Percentiles rank a stretch among this genome's conserved stretches.
phyloP scores from a whole-genome alignment of 768 basidiomycete species.

The Serendipita vermifera region DNA sequence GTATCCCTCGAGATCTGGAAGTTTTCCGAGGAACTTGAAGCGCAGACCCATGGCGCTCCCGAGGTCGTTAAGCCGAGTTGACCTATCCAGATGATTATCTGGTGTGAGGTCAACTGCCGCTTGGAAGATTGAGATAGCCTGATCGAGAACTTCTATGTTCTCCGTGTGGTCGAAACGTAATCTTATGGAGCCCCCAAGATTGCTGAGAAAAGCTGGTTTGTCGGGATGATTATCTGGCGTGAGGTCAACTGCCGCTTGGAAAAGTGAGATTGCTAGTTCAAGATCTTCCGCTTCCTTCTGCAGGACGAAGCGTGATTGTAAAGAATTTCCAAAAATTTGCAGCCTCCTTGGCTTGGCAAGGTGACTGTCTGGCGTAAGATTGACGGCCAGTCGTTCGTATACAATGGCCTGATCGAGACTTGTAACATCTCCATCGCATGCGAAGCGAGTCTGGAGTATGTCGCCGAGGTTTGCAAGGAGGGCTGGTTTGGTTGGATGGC shows the following conservation, averaged over 20 bases:
- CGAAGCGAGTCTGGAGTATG: constrained; percentile 1
- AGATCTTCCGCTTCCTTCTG: constrained; percentile 4
- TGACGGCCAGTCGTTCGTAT: constrained; percentile 3
- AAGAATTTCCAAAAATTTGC: constrained; percentile 8
- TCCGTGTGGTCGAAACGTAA: constrained; percentile 13
- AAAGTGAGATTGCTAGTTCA: neutral
- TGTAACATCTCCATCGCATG: neutral
- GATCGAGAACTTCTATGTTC: constrained; percentile 10
- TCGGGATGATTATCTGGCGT: constrained; percentile 13
- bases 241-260: constrained; percentile 6
- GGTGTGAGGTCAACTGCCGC: constrained; percentile 11
- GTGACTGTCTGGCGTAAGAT: constrained; percentile 10
- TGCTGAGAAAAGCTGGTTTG: constrained; percentile 10
- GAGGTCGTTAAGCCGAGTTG: too few species aligned
- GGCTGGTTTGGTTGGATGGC: constrained; percentile 10
- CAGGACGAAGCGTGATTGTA: constrained; percentile 12
- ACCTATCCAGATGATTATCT: too few species aligned
- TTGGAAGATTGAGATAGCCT: constrained; percentile 4
- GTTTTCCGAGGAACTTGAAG: too few species aligned
- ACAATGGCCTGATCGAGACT: constrained; percentile 14
- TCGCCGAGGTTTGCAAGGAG: constrained; percentile 14
- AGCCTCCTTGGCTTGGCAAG: constrained; percentile 13
- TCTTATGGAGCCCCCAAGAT: constrained; percentile 10
- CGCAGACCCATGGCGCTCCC: too few species aligned
- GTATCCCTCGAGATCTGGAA: too few species aligned